Evolutionary conservation across 106 monocot species (phyloP), one percentile per base, ranked within the genome.

Genomic region (Dendrobium chrysotoxum): DNA sequence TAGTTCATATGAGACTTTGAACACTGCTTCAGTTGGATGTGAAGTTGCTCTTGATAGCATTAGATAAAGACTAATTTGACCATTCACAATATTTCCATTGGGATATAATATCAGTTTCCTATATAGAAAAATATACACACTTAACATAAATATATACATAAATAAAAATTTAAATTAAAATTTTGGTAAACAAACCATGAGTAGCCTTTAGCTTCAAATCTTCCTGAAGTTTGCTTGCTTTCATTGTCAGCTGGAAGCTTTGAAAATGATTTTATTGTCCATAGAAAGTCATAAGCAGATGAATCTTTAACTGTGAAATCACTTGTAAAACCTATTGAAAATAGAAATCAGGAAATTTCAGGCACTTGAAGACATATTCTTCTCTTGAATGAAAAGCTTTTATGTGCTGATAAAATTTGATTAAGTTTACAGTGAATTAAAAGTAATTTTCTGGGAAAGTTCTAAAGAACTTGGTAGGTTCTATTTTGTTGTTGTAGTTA

Each of bases 181-280:
- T 9, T 11, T n/a, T 8, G 10, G 39, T 40, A 44, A 25, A 23
- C 42, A 10, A 45, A 75, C 75, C 75, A 75, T 45, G 44, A 23
- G 21, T 35, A 44, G 41, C 75, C 42, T 23, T 75, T 75, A 25
- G 75, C 41, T 1, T 75, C 44, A 45, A 75, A 75, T 75, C 75
- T 75, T 21, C 75, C 75, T 7, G 75, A 42, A 35, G n/a, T 9
- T 2, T n/a, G 44, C n/a, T 18, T 75, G 44, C 75, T 75, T 44
- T 75, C 75, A 45, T 35, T 75, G 21, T 5, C 44, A 9, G 9
- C 75, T 8, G 42, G 4, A 25, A 75, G 44, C 20, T 42, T 41
- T 42, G 75, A 75, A 45, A 75, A 75, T 75, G 75, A 75, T 45
- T 75, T 75, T 44, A 75, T 75, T 5, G 75, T 75, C 75, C 75